Evolutionary conservation across 2,329 filamentous ascomycete species (phyloP).

Genomic region (Calonectria hongkongensis): DNA sequence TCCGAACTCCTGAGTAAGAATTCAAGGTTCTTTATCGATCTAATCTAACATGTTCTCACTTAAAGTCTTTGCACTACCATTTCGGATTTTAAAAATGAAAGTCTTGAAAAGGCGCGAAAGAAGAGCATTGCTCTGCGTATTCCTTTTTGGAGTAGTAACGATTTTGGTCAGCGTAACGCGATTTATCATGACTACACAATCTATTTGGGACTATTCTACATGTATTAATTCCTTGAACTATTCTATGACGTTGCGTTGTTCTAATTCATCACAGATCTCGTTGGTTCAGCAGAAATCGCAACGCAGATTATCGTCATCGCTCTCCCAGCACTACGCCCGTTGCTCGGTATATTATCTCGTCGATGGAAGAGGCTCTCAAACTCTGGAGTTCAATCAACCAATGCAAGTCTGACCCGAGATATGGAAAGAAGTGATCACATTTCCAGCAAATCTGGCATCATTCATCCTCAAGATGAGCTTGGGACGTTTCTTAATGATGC

Average conservation of each 20-base stretch:
- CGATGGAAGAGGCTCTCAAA: slow-evolving; percentile 7
- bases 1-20: slow-evolving; percentile 1
- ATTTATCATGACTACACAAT: background rate
- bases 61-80: slow-evolving; percentile 2
- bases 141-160: background rate
- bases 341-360: background rate
- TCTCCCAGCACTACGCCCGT: slow-evolving; percentile 3
- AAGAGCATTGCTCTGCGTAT: background rate
- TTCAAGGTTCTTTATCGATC: too few species aligned
- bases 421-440: background rate
- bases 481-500: background rate
- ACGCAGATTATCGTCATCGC: slow-evolving; percentile 16
- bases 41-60: background rate
- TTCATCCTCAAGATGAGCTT: background rate
- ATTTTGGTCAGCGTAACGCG: slow-evolving; percentile 6
- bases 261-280: background rate
- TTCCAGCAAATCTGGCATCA: background rate
- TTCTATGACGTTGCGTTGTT: background rate
- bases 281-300: slow-evolving; percentile 15
- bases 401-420: too few species aligned
- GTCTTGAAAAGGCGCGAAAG: background rate
- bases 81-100: background rate
- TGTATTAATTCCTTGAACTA: background rate
- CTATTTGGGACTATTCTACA: slow-evolving; percentile 14
- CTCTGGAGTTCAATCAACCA: background rate